phyloP scores from a whole-genome alignment of 2,329 filamentous ascomycete species.

The Herpotrichia juniperi region DNA sequence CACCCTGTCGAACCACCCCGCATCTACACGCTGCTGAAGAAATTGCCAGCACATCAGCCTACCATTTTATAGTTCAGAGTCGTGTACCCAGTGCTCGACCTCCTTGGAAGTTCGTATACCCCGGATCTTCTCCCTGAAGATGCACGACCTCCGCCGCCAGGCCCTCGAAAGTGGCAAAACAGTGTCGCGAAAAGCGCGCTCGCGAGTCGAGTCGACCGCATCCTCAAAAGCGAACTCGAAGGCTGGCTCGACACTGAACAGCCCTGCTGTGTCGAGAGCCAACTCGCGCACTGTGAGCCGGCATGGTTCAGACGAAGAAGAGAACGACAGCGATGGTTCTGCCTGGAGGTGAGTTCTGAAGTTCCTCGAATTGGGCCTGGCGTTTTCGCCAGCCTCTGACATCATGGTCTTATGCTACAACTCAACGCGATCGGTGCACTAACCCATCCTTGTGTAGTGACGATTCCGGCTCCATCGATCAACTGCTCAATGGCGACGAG shows the following conservation, averaged over 20 bases:
- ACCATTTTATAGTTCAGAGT: constrained; percentile 14
- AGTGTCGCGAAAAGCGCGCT: constrained; percentile 69
- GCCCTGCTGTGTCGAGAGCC: constrained; percentile 62
- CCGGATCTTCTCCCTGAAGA: constrained; percentile 36
- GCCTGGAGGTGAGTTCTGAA: constrained; percentile 58
- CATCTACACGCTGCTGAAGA: constrained; percentile 23
- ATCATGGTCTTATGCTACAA: constrained; percentile 26
- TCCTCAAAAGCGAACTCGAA: constrained; percentile 66
- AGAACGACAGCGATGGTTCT: constrained; percentile 65
- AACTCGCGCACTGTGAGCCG: constrained; percentile 60
- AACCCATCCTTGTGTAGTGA: constrained; percentile 50
- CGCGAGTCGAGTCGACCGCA: constrained; percentile 61
- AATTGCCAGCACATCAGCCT: constrained; percentile 23
- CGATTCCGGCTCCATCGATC: constrained; percentile 71
- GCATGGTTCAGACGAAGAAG: constrained; percentile 69
- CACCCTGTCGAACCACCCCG: constrained; percentile 26
- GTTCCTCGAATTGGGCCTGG: constrained; percentile 4
- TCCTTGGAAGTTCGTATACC: background rate
- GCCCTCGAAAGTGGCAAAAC: constrained; percentile 77
- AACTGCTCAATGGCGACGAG: constrained; percentile 60
- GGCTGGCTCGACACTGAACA: constrained; percentile 62
- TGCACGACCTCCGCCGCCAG: constrained; percentile 70
- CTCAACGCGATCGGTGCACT: constrained; percentile 24
- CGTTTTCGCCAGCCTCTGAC: constrained; percentile 22
- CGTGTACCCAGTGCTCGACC: background rate